Evolutionary conservation across 2,329 filamentous ascomycete species (phyloP).

Genomic region (Sclerotinia borealis): DNA sequence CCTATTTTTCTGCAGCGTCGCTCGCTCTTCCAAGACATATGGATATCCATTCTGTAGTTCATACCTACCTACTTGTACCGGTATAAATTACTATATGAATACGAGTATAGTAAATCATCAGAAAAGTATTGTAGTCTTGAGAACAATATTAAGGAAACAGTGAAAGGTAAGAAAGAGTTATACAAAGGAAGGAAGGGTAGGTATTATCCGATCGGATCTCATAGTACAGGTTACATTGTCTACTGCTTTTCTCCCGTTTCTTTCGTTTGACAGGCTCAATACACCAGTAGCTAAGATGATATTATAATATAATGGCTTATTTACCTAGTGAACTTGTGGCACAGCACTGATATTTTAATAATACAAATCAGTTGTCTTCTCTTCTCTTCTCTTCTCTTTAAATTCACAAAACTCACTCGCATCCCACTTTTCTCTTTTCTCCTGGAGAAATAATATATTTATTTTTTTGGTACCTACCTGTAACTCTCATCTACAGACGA

Average conservation of each 20-base stretch:
- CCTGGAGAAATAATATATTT: not conserved
- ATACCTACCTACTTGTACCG: too few species aligned
- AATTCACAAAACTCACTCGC: not conserved
- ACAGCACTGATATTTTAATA: not conserved
- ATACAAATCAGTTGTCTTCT: not conserved
- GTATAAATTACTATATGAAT: too few species aligned
- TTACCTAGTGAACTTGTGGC: not conserved
- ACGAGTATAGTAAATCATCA: too few species aligned
- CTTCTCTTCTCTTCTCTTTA: not conserved
- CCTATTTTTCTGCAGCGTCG: not conserved
- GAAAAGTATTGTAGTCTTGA: not conserved
- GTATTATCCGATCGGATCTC: not conserved
- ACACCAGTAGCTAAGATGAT: too few species aligned
- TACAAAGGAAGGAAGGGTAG: not conserved
- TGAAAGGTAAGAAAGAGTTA: not conserved
- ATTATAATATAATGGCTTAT: too few species aligned
- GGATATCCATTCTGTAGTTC: too few species aligned
- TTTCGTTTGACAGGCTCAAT: not conserved
- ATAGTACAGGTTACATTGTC: not conserved
- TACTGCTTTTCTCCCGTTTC: not conserved
- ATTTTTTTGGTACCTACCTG: too few species aligned
- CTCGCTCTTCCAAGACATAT: not conserved
- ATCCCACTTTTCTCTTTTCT: not conserved
- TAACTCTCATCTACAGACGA: not conserved
- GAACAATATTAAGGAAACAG: not conserved